These are phyloP conservation scores for Leccinum fuscescens DNA, from an alignment of 1,284 basidiomycete genomes.

Conservation along the genomic window DNA sequence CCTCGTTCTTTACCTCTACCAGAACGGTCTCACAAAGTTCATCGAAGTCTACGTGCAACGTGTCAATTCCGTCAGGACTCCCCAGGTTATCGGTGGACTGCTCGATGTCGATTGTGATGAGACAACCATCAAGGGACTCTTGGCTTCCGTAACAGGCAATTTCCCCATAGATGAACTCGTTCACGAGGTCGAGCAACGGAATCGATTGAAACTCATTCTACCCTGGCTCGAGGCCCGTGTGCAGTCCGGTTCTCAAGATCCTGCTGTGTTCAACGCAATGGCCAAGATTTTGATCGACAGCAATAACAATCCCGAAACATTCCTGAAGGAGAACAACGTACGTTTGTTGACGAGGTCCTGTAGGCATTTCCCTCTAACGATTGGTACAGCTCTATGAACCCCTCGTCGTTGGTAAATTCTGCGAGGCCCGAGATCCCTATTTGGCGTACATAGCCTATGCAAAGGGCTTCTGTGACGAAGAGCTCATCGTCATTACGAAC, in stretches of 20 bases:
- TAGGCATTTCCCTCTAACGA: neutral
- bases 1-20: constrained; percentile 97
- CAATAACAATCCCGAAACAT: constrained; percentile 96
- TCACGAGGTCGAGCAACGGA: constrained; percentile 94
- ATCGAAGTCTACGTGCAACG: constrained; percentile 99
- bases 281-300: constrained; percentile 99
- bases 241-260: constrained; percentile 88
- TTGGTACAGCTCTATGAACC: constrained; percentile 84
- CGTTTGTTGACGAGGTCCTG: constrained; percentile 27
- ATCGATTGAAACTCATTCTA: constrained; percentile 93
- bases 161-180: constrained; percentile 99
- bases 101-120: constrained; percentile 99
- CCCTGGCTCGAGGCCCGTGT: constrained; percentile 96
- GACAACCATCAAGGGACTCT: constrained; percentile 89
- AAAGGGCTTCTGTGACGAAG: constrained; percentile 98
- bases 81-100: constrained; percentile 97
- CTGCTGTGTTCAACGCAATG: constrained; percentile 93
- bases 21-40: constrained; percentile 95
- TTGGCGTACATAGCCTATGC: constrained; percentile 99
- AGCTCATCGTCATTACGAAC: constrained; percentile 96
- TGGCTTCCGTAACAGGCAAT: constrained; percentile 93
- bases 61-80: constrained; percentile 96
- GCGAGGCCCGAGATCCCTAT: constrained; percentile 98
- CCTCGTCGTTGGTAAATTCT: constrained; percentile 97
- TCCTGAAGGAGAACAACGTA: constrained; percentile 98